Evolutionary conservation across 1,139 yeast species (phyloP).

Genomic region (Hansenula sp.): DNA sequence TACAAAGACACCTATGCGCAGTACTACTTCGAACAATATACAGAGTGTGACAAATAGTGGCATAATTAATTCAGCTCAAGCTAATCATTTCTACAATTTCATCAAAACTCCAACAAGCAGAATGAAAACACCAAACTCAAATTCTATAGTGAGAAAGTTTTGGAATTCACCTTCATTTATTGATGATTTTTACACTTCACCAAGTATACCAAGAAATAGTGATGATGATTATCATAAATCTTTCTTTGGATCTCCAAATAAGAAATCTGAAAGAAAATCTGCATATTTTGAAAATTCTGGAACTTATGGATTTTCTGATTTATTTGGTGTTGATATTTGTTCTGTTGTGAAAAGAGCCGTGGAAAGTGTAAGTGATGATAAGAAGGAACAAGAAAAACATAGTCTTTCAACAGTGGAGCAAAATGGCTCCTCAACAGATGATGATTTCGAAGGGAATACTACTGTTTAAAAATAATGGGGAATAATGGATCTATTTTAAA

Average conservation of each 20-base stretch:
- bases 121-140: slow-evolving; percentile 25
- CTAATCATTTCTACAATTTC: slow-evolving; percentile 16
- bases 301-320: slow-evolving; percentile 26
- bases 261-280: slow-evolving; percentile 1
- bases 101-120: slow-evolving; percentile 22
- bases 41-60: slow-evolving; percentile 9
- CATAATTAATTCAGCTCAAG: slow-evolving; percentile 10
- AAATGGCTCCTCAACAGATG: slow-evolving; percentile 7
- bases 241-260: slow-evolving; percentile 25
- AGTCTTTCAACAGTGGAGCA: not conserved
- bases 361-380: slow-evolving; percentile 21
- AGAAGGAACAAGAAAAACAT: not conserved
- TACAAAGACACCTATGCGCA: slow-evolving; percentile 18
- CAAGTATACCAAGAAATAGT: slow-evolving; percentile 36
- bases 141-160: slow-evolving; percentile 41
- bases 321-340: slow-evolving; percentile 54
- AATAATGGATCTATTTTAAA: too few species aligned
- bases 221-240: slow-evolving; percentile 53
- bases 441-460: slow-evolving; percentile 6
- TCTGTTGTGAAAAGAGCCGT: slow-evolving; percentile 54
- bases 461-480: too few species aligned
- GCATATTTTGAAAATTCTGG: slow-evolving; percentile 13
- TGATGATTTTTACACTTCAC: slow-evolving; percentile 65
- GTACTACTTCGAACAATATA: slow-evolving; percentile 10
- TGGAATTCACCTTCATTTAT: slow-evolving; percentile 65